Conservation (phyloP, 495 filamentous ascomycete genomes). For the Aspergillus affinis region DNA sequence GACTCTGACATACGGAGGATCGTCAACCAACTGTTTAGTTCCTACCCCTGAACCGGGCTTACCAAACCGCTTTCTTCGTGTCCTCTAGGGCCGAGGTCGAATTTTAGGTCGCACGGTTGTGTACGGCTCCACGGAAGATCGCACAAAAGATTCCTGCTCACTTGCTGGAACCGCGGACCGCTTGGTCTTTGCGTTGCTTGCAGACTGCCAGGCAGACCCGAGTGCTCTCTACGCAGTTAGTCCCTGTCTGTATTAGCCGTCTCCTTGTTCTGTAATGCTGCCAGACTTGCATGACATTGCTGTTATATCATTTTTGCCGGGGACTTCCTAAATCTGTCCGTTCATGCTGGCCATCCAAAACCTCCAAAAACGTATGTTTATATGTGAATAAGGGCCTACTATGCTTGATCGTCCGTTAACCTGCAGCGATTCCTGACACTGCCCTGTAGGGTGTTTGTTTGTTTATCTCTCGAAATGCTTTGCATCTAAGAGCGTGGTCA, state of each 20-base stretch:
- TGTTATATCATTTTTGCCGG: neutral
- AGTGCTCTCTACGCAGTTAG: neutral
- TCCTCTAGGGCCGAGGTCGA: constrained; percentile 24
- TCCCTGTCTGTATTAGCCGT: constrained; percentile 10
- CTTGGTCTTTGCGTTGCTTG: neutral
- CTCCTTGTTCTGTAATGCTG: constrained; percentile 12
- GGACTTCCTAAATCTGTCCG: no score
- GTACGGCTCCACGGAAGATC: constrained; percentile 24
- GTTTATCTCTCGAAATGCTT: neutral
- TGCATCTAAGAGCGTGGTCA: constrained; percentile 10
- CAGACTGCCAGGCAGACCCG: neutral
- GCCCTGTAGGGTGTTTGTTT: constrained; percentile 5
- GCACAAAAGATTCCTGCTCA: constrained; percentile 12
- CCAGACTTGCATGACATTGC: neutral
- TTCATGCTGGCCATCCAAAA: no score
- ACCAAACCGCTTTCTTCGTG: neutral
- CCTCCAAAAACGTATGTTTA: no score
- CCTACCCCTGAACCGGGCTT: constrained; percentile 28
- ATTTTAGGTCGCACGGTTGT: constrained; percentile 10
- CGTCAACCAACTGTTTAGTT: constrained; percentile 9
- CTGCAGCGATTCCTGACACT: constrained; percentile 12
- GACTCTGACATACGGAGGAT: constrained; percentile 17
- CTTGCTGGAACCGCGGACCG: no score
- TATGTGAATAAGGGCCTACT: neutral
- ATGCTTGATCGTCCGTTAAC: neutral